Base-by-base conservation (phyloP, 2,329 filamentous ascomycete genomes). In the Periglandula ipomoeae region DNA sequence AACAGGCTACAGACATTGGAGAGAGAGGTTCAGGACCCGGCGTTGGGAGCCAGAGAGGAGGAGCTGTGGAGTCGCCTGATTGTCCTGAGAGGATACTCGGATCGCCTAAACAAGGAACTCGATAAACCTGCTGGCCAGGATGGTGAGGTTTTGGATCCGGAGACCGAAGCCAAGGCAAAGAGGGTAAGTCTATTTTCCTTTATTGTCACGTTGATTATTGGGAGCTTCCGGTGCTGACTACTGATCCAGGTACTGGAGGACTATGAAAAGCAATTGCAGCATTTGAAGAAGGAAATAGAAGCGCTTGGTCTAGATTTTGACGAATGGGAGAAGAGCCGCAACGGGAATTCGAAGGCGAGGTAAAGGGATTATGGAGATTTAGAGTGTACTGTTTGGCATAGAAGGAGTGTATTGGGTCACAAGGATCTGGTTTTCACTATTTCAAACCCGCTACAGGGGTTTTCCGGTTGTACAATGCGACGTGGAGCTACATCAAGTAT, bases 21-120 rank as follows among this genome's bases (percentile, higher is more conserved):
- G 62, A 79, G 80, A 59, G 73, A 74, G 45, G 79, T 89, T 24
- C 81, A 82, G 54, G 87, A 93, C 59, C 87, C 88, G 7, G 82
- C 82, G 7, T 74, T 91, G 48, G 78, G 79, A 34, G 87, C 86
- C 3, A 73, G 86, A 55, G 84, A 88, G 61, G 88, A 93, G 65
- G 87, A 93, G 70, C 81, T 93, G 40, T 93, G 87, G 87, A 89
- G 87, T 55, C 74, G 87, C 41, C 78, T 93, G 69, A 84, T 89
- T 44, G 78, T 84, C 34, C 70, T 93, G 43, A 74, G 85, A 54
- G 85, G 86, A 52, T 81, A 88, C 55, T 84, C 85, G 20, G 79
- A 84, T 55, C 77, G 81, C 58, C 66, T 94, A 56, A 84, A 84
- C 60, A 80, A 79, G 57, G 87, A 93, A 70, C 75, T 88, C 50